Evolutionary conservation across 306 rosid genomes (phyloP).

Genomic region (Lupinus albus): DNA sequence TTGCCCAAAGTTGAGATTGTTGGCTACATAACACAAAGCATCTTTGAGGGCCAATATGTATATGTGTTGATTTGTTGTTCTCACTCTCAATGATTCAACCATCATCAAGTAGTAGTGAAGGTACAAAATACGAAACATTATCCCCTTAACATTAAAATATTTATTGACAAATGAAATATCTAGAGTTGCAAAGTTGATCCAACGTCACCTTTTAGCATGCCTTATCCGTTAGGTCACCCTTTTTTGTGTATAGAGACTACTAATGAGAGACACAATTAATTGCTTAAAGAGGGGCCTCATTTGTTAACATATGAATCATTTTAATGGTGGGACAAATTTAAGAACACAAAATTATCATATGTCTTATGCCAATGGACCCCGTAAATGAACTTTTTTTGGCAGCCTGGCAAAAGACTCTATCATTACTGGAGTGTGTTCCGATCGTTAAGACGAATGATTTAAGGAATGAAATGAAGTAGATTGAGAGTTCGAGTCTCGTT

Average conservation of each 20-base stretch:
- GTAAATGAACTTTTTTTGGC: not conserved
- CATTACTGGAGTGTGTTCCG: no score
- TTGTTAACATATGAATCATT: conserved; percentile 1
- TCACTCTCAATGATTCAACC: not conserved
- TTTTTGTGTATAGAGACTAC: conserved; percentile 25
- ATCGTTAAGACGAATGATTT: no score
- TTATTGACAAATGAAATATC: conserved; percentile 30
- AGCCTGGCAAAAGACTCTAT: not conserved
- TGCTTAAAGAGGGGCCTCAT: conserved; percentile 22
- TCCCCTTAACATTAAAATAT: not conserved
- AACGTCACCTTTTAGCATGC: not conserved
- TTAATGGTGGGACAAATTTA: conserved; percentile 2
- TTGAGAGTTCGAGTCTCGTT: no score
- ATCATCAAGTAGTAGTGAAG: not conserved
- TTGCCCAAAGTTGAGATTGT: not conserved
- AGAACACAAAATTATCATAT: not conserved
- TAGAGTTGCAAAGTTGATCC: not conserved
- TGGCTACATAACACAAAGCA: not conserved
- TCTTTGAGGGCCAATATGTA: not conserved
- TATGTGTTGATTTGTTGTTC: not conserved
- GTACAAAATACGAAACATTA: conserved; percentile 1
- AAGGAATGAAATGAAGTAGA: no score
- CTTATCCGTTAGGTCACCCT: not conserved
- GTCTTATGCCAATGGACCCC: conserved; percentile 10
- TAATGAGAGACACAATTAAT: not conserved